phyloP scores from a whole-genome alignment of 2,329 filamentous ascomycete species.

The Salinomyces thailandicus region DNA sequence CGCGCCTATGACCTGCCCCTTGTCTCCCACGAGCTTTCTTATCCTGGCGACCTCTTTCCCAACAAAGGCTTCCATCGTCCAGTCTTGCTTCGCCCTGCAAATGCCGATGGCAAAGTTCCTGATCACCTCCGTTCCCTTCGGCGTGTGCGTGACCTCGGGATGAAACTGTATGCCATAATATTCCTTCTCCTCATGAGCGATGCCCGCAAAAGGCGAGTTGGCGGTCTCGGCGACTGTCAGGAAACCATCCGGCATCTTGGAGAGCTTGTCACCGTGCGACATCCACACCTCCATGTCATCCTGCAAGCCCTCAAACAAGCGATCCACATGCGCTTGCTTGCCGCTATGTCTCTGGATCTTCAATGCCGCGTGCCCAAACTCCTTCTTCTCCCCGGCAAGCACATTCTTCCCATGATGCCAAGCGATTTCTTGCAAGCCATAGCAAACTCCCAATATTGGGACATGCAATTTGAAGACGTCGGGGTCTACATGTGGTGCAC shows the following conservation, averaged over 20 bases:
- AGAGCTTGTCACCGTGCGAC: conserved; percentile 82
- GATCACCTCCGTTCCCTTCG: conserved; percentile 58
- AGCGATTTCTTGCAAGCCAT: conserved; percentile 60
- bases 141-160: conserved; percentile 70
- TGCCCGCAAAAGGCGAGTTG: conserved; percentile 71
- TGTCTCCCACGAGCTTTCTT: conserved; percentile 66
- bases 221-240: conserved; percentile 60
- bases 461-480: conserved; percentile 67
- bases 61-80: conserved; percentile 79
- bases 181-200: conserved; percentile 58
- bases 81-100: conserved; percentile 64
- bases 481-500: conserved; percentile 68
- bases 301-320: conserved; percentile 66
- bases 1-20: conserved; percentile 70
- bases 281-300: conserved; percentile 68
- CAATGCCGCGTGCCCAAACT: conserved; percentile 63
- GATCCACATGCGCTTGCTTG: conserved; percentile 55
- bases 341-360: conserved; percentile 48
- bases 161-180: conserved; percentile 84
- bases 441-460: conserved; percentile 52
- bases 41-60: conserved; percentile 74
- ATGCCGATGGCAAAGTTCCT: conserved; percentile 78
- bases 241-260: conserved; percentile 61
- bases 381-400: conserved; percentile 53
- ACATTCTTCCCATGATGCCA: conserved; percentile 60